Evolutionary conservation across 1,139 yeast genomes (phyloP).

Genomic region (Kodamaea plutei): DNA sequence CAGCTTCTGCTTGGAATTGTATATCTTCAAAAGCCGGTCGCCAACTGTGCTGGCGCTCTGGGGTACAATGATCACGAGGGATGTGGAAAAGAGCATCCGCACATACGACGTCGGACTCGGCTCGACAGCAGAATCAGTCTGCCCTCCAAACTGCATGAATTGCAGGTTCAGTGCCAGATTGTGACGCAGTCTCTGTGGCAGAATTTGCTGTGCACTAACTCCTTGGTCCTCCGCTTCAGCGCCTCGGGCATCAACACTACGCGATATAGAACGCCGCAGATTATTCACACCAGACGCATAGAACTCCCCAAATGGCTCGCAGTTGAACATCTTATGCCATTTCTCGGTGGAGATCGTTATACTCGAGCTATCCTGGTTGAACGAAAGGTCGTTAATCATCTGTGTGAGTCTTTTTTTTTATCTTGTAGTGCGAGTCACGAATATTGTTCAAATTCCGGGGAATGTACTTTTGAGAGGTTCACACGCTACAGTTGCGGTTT

Average conservation of each 20-base stretch:
- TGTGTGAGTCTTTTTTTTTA: constrained; percentile 1
- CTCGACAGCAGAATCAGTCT: background rate
- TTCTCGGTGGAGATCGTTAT: constrained; percentile 34
- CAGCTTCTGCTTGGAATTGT: constrained; percentile 64
- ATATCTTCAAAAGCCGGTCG: constrained; percentile 51
- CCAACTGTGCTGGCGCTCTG: constrained; percentile 39
- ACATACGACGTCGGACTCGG: constrained; percentile 25
- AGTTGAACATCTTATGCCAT: constrained; percentile 38
- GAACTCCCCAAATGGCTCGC: constrained; percentile 48
- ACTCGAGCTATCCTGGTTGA: constrained; percentile 44
- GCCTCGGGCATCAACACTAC: constrained; percentile 4
- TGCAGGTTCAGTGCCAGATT: constrained; percentile 5
- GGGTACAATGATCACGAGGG: constrained; percentile 62
- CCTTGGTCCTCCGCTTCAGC: no score
- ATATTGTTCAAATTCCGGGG: no score
- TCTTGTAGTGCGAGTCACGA: constrained; percentile 1
- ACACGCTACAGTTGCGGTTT: no score
- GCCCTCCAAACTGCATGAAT: constrained; percentile 3
- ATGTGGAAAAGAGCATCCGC: constrained; percentile 70
- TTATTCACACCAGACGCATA: constrained; percentile 20
- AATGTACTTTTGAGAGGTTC: no score
- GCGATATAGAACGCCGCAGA: constrained; percentile 5
- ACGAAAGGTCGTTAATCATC: constrained; percentile 35
- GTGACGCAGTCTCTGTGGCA: constrained; percentile 3
- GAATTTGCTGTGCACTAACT: no score